Base-by-base conservation (phyloP, 352 stramenopile species). In the Achlya hypogyna region DNA sequence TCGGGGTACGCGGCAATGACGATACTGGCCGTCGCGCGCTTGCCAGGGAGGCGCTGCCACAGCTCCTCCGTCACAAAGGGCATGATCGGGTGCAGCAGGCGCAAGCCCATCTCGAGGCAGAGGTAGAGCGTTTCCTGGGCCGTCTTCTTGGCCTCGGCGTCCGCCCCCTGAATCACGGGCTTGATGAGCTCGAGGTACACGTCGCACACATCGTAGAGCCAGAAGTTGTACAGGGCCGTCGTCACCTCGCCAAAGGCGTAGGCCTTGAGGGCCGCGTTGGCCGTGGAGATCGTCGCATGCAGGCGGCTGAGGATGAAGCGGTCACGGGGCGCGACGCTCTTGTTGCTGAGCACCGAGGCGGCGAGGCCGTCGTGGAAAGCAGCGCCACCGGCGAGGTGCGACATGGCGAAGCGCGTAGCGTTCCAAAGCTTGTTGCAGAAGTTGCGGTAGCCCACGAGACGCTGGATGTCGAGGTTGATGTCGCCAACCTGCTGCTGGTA, bases 41-140 rank as follows among this genome's bases (percentile, higher is more conserved):
- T 71, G 89, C 79, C 75, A 74, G 82, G 25, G 12, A 27, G 51
- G 51, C 18, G 72, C 10, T 96, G 95, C 97, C 97, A 99, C 10
- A 99, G 80, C 75, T 99, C 98, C 80, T 99, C 98, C 0, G 97
- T 99, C 25, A 99, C 93, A 74, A 99, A 99, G n/a, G 98, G 98
- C 74, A 98, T 98, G 73, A 99, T 97, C 6, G 97, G 97, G 71
- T 99, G 98, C 35, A 99, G 74, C 53, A 99, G 80, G 22, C 96
- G 88, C 71, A 99, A 88, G 22, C 92, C 97, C 67, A 86, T 86
- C 67, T 99, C 96, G 40, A 99, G 75, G 35, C 92, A 97, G 29
- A 93, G 78, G 75, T 95, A 98, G 6, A 99, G 77, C 10, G 88
- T 98, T 8, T 82, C 84, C 74, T 98, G 93, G 28, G 96, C 91